Evolutionary conservation across 116 monocot genomes (phyloP).

Genomic region (Thalassia testudinum): DNA sequence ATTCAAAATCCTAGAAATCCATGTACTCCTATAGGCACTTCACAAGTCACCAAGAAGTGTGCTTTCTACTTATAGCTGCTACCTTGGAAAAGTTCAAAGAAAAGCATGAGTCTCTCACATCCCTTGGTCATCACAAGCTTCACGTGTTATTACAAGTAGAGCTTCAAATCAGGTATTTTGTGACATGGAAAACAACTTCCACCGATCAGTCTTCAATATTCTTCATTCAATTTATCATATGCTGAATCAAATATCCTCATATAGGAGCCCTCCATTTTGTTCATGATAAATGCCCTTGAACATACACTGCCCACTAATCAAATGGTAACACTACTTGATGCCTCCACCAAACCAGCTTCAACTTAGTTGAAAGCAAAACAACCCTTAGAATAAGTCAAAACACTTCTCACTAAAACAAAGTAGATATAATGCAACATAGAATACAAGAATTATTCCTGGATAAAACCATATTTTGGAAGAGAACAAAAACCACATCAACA

Average conservation of each 20-base stretch:
- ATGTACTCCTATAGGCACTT: too few species aligned
- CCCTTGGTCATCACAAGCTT: too few species aligned
- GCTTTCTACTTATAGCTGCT: too few species aligned
- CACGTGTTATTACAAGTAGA: too few species aligned
- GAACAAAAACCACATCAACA: neutral
- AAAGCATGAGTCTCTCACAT: too few species aligned
- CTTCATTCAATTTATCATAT: conserved; percentile 25
- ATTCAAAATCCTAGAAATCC: too few species aligned
- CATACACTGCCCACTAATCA: neutral
- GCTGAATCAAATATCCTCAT: conserved; percentile 13
- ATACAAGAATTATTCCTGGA: neutral
- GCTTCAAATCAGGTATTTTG: conserved; percentile 10
- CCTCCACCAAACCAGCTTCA: conserved; percentile 54
- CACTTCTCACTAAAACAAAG: conserved; percentile 33
- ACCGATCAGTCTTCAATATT: conserved; percentile 23
- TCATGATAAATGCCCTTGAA: conserved; percentile 32
- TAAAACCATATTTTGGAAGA: neutral
- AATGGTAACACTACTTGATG: conserved; percentile 11
- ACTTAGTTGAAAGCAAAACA: conserved; percentile 66
- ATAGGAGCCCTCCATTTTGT: conserved; percentile 27
- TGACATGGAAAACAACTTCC: conserved; percentile 12
- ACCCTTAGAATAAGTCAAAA: conserved; percentile 69
- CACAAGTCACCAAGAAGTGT: too few species aligned
- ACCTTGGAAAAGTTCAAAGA: too few species aligned
- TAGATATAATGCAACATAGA: neutral